phyloP scores from a whole-genome alignment of 1,284 basidiomycete genomes.

The Heliocybe sulcata region DNA sequence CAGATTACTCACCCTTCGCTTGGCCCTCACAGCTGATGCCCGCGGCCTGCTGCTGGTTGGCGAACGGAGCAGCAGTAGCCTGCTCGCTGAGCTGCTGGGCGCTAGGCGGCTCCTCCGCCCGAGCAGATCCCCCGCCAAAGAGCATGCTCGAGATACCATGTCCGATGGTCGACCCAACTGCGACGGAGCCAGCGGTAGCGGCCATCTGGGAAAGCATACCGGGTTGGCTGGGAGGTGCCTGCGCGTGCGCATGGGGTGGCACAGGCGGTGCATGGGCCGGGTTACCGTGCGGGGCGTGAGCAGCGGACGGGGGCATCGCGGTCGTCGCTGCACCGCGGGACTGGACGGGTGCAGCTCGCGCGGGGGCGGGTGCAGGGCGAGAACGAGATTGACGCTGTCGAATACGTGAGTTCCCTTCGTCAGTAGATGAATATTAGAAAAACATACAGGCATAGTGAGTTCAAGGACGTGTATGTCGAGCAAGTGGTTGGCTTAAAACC shows the following conservation, averaged over 20 bases:
- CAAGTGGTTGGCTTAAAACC: neutral
- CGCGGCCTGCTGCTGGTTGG: slow-evolving; percentile 34
- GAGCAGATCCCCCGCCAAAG: slow-evolving; percentile 53
- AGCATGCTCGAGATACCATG: slow-evolving; percentile 83
- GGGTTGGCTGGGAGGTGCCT: slow-evolving; percentile 32
- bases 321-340: slow-evolving; percentile 30
- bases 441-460: slow-evolving; percentile 7
- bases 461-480: slow-evolving; percentile 1
- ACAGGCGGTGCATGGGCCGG: slow-evolving; percentile 34
- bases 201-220: slow-evolving; percentile 80
- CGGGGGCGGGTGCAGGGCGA: slow-evolving; percentile 26
- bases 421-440: slow-evolving; percentile 18
- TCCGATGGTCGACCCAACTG: slow-evolving; percentile 77
- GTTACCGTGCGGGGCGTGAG: slow-evolving; percentile 29
- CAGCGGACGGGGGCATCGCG: slow-evolving; percentile 29
- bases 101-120: slow-evolving; percentile 9
- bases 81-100: slow-evolving; percentile 35
- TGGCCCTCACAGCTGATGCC: slow-evolving; percentile 58
- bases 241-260: slow-evolving; percentile 25
- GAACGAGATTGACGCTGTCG: slow-evolving; percentile 50
- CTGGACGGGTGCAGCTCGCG: slow-evolving; percentile 31
- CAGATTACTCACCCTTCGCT: slow-evolving; percentile 49
- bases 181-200: slow-evolving; percentile 83
- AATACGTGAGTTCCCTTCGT: slow-evolving; percentile 14
- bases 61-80: slow-evolving; percentile 30